Percentiles rank a stretch among this genome's conserved stretches.
Conservation (phyloP, 2,329 filamentous ascomycete genomes). For the Tolypocladium pustulatum region DNA sequence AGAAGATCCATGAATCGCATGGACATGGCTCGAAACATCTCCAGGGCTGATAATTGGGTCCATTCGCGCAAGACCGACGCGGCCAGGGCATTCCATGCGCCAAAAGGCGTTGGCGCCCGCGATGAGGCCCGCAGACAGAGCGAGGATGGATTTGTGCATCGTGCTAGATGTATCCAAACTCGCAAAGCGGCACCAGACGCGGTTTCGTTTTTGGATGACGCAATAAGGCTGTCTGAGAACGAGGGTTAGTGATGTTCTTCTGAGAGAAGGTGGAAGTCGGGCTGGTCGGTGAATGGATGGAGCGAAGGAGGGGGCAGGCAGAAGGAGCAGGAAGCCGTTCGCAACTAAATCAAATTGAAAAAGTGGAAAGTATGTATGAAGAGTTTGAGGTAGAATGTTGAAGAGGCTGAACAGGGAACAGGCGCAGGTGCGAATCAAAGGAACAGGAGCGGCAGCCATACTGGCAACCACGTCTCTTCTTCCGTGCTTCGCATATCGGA, state of each 20-base stretch:
- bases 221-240: constrained; percentile 21
- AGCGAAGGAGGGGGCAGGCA: background rate
- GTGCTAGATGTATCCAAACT: constrained; percentile 14
- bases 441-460: background rate
- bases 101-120: constrained; percentile 59
- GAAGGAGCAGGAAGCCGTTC: background rate
- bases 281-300: background rate
- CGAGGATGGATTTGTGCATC: constrained; percentile 23
- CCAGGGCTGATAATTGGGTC: constrained; percentile 66
- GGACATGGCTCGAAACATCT: constrained; percentile 51
- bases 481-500: background rate
- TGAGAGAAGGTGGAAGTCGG: background rate
- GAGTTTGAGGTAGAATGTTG: background rate
- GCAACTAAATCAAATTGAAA: background rate
- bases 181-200: constrained; percentile 5
- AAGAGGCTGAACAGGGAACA: background rate
- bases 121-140: constrained; percentile 22
- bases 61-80: constrained; percentile 58
- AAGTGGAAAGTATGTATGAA: background rate
- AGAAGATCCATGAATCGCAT: constrained; percentile 64
- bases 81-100: constrained; percentile 76
- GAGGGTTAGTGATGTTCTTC: constrained; percentile 7
- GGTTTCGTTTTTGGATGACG: constrained; percentile 18
- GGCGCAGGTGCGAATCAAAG: background rate
- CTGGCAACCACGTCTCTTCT: background rate